Evolutionary conservation across 257 asterid species (phyloP), one percentile per base, ranked within the genome.

Genomic region (Salvia splendens): DNA sequence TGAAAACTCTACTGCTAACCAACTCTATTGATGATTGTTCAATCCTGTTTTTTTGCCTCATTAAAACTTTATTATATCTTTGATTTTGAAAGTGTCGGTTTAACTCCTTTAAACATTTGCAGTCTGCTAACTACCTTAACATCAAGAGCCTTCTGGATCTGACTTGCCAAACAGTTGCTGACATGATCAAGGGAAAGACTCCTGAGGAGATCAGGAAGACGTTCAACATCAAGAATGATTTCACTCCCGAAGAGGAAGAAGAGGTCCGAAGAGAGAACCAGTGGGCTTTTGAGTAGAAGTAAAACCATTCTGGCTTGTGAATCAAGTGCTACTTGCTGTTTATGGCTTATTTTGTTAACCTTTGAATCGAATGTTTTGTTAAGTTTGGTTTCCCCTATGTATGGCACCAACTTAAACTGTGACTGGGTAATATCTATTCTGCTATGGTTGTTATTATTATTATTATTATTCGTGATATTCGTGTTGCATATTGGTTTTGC

Each of bases 211-310:
- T 40, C 9, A 40, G 45, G 45, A 40, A 40, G 45, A 40, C 45
- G 2, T 8, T 40, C 45, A 40, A 40, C 12, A 40, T 40, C 11
- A 40, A 40, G 45, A 40, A 40, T 40, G 45, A 40, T 40, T 40
- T 40, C 45, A 40, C 45, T 38, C 45, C 45, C 9, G 45, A 40
- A 40, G 45, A 81, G 77, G 85, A 81, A 45, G 85, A 81, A 65
- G 77, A 78, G 15, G 74, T 81, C 45, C 81, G 81, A 28, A 78
- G 77, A 61, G 85, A 81, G 41, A 74, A 78, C 11, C 79, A 69
- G 62, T 81, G 81, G 85, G 85, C 81, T 49, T 81, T 81, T 36
- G 83, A 81, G 65, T 77, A 78, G 70, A 52, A 6, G 12, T 16
- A 4, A 40, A 40, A 41, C 12, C 12, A 3, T 46, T 20, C 36